These are phyloP conservation scores for Bruguiera gymnorhiza DNA, from an alignment of 345 rosid species.

Conservation along the genomic window DNA sequence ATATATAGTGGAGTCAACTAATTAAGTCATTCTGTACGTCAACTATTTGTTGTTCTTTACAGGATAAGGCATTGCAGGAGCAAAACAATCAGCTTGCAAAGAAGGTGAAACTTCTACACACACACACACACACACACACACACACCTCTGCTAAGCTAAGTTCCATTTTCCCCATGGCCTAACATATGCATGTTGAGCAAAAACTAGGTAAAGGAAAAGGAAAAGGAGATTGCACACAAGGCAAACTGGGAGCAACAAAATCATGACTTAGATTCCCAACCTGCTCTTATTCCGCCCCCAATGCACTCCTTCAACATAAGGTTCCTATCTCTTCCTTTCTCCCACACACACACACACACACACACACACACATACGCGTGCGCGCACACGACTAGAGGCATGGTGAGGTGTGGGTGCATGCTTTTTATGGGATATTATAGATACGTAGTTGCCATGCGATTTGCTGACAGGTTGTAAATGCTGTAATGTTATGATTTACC, in stretches of 20 bases:
- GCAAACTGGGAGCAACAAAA: slow-evolving; percentile 33
- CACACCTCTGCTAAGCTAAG: neutral
- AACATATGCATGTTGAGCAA: neutral
- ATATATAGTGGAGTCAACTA: too few species aligned
- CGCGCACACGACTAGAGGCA: neutral
- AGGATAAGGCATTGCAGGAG: slow-evolving; percentile 75
- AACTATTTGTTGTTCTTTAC: slow-evolving; percentile 2
- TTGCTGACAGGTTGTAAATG: too few species aligned
- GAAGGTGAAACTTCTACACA: slow-evolving; percentile 48
- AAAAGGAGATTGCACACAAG: slow-evolving; percentile 42
- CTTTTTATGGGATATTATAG: too few species aligned
- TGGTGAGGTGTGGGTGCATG: too few species aligned
- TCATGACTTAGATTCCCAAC: slow-evolving; percentile 33
- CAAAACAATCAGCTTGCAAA: slow-evolving; percentile 61
- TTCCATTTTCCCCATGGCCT: neutral
- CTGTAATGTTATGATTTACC: too few species aligned
- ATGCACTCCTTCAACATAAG: slow-evolving; percentile 35
- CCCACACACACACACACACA: neutral
- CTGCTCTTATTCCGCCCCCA: slow-evolving; percentile 36
- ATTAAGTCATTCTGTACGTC: too few species aligned
- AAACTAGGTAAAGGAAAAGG: slow-evolving; percentile 71
- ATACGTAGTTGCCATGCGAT: too few species aligned
- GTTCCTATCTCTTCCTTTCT: slow-evolving; percentile 20
- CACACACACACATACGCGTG: neutral
- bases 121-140: neutral